Conservation (phyloP, 805 yeast genomes). For the Candida railenensis region DNA sequence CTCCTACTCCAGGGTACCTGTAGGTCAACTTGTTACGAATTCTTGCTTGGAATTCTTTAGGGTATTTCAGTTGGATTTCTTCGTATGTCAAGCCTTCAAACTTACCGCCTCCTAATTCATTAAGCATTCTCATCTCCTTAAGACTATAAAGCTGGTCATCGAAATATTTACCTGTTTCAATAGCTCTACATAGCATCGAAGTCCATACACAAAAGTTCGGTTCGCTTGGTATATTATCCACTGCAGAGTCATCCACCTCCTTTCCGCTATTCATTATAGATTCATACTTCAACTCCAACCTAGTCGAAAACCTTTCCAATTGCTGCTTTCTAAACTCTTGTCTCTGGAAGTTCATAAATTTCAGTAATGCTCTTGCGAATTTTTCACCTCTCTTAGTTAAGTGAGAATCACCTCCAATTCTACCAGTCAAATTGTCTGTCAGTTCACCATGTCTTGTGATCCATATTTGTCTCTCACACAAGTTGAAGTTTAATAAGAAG, state of each 20-base stretch:
- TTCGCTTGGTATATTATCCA: conserved; percentile 47
- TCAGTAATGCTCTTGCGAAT: conserved; percentile 70
- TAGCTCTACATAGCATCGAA: conserved; percentile 75
- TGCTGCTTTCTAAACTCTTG: conserved; percentile 65
- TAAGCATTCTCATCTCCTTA: conserved; percentile 89
- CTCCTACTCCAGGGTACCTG: conserved; percentile 96
- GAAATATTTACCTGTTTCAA: conserved; percentile 75
- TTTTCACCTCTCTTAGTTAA: conserved; percentile 76
- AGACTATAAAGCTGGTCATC: conserved; percentile 72
- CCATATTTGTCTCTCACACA: conserved; percentile 89
- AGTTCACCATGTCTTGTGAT: conserved; percentile 95
- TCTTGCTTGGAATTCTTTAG: conserved; percentile 78
- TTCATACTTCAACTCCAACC: conserved; percentile 44
- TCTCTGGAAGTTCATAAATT: conserved; percentile 71
- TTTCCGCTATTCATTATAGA: conserved; percentile 20
- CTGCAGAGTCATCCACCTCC: conserved; percentile 4
- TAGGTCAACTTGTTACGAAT: conserved; percentile 76
- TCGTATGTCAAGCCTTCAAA: conserved; percentile 95
- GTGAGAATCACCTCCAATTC: conserved; percentile 88
- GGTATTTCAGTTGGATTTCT: conserved; percentile 78
- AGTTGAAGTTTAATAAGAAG: conserved; percentile 83
- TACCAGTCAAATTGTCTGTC: conserved; percentile 77
- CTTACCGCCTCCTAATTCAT: conserved; percentile 90
- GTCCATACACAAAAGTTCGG: conserved; percentile 90
- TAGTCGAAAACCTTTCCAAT: conserved; percentile 49